Percentiles rank a stretch among this genome's conserved stretches.
phyloP scores from a whole-genome alignment of 345 rosid genomes.

The Alliaria petiolata region DNA sequence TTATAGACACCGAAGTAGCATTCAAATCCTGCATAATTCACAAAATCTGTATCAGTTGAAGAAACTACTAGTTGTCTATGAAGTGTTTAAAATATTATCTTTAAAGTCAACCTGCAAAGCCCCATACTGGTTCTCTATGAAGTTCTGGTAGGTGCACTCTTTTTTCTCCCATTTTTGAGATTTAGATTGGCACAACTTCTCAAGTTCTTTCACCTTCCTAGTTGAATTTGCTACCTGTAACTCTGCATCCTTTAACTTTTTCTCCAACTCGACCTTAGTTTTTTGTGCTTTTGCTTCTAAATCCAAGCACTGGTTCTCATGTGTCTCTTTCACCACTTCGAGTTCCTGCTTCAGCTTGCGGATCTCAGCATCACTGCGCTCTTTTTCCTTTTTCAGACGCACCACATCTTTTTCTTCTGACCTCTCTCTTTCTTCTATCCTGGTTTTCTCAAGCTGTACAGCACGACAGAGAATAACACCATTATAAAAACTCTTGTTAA shows the following conservation, averaged over 20 bases:
- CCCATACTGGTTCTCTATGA: conserved; percentile 51
- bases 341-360: conserved; percentile 58
- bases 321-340: conserved; percentile 42
- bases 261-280: conserved; percentile 49
- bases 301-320: conserved; percentile 53
- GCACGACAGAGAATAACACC: conserved; percentile 15
- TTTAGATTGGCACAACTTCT: conserved; percentile 62
- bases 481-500: not conserved
- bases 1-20: conserved; percentile 54
- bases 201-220: conserved; percentile 69
- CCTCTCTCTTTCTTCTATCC: conserved; percentile 64
- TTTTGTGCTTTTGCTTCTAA: conserved; percentile 51
- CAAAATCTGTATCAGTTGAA: not conserved
- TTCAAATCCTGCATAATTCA: conserved; percentile 57
- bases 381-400: conserved; percentile 57
- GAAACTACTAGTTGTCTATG: not conserved
- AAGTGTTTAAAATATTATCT: conserved; percentile 2
- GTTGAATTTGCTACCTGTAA: conserved; percentile 43
- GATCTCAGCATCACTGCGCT: conserved; percentile 52
- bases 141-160: conserved; percentile 51
- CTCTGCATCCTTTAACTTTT: conserved; percentile 63
- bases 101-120: conserved; percentile 58
- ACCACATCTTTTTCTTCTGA: conserved; percentile 55
- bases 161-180: conserved; percentile 67
- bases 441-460: conserved; percentile 64